Percentiles rank a stretch among this genome's conserved stretches.
phyloP scores from a whole-genome alignment of 768 basidiomycete species.

The Trametes cubensis region DNA sequence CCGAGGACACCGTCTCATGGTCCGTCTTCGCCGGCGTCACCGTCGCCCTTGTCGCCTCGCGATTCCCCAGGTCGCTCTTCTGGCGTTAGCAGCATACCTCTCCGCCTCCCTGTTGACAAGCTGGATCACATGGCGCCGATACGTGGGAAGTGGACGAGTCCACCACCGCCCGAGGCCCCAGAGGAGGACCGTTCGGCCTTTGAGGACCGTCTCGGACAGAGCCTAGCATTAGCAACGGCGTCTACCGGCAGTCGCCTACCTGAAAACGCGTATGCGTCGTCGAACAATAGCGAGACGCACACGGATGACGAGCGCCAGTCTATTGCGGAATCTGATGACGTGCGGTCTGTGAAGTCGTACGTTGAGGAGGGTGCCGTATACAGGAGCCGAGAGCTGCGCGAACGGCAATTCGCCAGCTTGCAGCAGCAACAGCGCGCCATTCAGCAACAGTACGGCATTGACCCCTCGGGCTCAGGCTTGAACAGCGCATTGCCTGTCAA shows the following conservation, averaged over 20 bases:
- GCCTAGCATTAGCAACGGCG: constrained; percentile 69
- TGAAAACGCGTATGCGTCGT: constrained; percentile 45
- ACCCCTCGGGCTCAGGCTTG: constrained; percentile 21
- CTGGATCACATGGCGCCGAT: constrained; percentile 74
- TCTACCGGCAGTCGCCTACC: constrained; percentile 61
- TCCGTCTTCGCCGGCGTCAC: constrained; percentile 20
- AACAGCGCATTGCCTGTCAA: constrained; percentile 2
- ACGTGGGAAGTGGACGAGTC: constrained; percentile 82
- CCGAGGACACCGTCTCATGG: constrained; percentile 36
- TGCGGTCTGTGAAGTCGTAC: constrained; percentile 67
- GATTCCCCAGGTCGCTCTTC: constrained; percentile 12
- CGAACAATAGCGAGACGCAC: constrained; percentile 64
- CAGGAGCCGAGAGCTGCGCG: constrained; percentile 21
- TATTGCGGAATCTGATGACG: constrained; percentile 65
- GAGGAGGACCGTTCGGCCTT: constrained; percentile 66
- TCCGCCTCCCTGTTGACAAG: constrained; percentile 52
- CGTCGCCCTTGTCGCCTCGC: constrained; percentile 16
- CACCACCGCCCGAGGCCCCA: constrained; percentile 77
- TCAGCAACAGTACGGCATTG: constrained; percentile 24
- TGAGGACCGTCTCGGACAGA: constrained; percentile 65
- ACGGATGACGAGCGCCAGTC: constrained; percentile 74
- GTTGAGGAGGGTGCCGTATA: constrained; percentile 47
- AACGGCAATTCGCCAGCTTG: constrained; percentile 14
- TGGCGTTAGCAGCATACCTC: constrained; percentile 33
- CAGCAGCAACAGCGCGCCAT: constrained; percentile 16